A percentile compares a stretch with the other conserved stretches of the same genome.
Conservation (phyloP, 495 filamentous ascomycete genomes). For the Penicillium crystallinum region DNA sequence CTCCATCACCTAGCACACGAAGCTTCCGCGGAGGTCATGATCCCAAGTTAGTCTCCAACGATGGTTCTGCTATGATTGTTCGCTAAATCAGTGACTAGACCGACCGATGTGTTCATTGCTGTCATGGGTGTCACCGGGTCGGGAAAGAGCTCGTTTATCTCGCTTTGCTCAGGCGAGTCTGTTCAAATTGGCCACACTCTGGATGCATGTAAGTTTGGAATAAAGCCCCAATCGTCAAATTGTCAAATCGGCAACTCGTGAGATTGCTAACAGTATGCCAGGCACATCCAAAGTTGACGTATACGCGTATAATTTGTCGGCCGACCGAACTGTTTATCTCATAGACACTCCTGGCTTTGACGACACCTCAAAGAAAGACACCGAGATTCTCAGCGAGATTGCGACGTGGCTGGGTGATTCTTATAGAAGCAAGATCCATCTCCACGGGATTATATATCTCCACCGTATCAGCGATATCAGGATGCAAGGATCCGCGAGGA, state of each 20-base stretch:
- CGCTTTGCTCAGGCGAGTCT: slow-evolving; percentile 14
- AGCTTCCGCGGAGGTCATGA: background rate
- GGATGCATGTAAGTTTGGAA: slow-evolving; percentile 21
- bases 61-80: background rate
- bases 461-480: slow-evolving; percentile 40
- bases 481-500: slow-evolving; percentile 32
- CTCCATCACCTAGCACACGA: background rate
- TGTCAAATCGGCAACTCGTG: too few relatives aligned
- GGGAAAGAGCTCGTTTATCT: slow-evolving; percentile 40
- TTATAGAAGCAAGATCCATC: slow-evolving; percentile 4
- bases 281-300: slow-evolving; percentile 3
- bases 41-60: background rate
- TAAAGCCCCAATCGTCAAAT: background rate
- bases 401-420: slow-evolving; percentile 6
- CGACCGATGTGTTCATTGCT: slow-evolving; percentile 20
- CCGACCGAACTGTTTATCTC: slow-evolving; percentile 6
- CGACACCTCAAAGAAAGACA: slow-evolving; percentile 31
- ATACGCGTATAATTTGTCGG: background rate
- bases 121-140: slow-evolving; percentile 43
- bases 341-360: slow-evolving; percentile 46
- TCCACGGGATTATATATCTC: slow-evolving; percentile 36
- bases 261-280: background rate
- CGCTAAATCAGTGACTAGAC: background rate
- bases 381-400: slow-evolving; percentile 34
- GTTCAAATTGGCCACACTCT: slow-evolving; percentile 21